Base-by-base conservation (phyloP, 176 grass and related monocot genomes). In the Hordeum marinum region DNA sequence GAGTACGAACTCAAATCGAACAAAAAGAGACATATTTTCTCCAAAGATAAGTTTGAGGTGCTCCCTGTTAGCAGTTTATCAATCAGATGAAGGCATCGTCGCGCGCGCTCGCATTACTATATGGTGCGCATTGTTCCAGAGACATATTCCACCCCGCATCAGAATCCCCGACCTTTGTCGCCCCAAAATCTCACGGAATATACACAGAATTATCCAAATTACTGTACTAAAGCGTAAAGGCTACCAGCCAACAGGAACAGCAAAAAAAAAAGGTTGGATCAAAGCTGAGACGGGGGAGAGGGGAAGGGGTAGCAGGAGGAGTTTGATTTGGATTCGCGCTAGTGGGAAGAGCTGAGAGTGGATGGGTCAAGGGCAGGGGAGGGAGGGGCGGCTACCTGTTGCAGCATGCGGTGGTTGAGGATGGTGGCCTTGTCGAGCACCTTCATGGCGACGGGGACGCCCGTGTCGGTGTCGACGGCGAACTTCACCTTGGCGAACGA, bases 401-500 rank as follows among this genome's bases (percentile, higher is more conserved):
- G 93, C 69, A 96, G 91, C 93, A 91, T 96, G 81, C 82, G 94
- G 82, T 96, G 84, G 86, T 87, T 66, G 70, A 99, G 90, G 86
- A 99, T 91, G 86, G 93, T 86, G 79, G 77, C 83, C 89, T 99
- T 99, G 65, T 89, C 90, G 58, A 99, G 91, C 68, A 99, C 86
- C 80, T 99, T 99, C 72, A 96, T 94, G 75, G 93, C 93, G 75
- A 96, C 96, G 79, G 75, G 76, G n/a, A 63, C 66, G 32, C 86
- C 83, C 8, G 89, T 92, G 68, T 96, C 96, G 15, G 81, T 58
- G 78, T 99, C 83, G 24, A 99, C 86, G 24, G 93, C 96, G 86
- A 92, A 89, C 88, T 96, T 95, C 21, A 99, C 96, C 93, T 99
- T 96, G 88, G 96, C 90, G 77, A 99, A 99, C 62, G 90, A 87